Conservation (phyloP, 331 rosid species). For the Pyracantha coccinea region DNA sequence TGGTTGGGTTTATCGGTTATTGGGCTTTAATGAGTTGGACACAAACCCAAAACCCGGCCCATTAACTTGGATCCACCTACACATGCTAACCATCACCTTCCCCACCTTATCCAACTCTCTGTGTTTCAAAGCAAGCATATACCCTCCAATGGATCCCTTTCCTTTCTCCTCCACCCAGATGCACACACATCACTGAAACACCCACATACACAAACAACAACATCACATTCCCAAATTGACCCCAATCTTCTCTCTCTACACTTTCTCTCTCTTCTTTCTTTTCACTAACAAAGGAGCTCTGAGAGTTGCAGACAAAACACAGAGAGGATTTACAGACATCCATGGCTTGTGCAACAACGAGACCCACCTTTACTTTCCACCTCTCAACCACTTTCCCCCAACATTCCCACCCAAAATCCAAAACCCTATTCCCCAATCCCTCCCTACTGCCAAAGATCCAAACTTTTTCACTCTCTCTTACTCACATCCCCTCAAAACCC, state of each 20-base stretch:
- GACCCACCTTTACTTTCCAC: conserved; percentile 27
- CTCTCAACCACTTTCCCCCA: conserved; percentile 30
- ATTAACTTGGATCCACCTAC: not conserved
- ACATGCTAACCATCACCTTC: not conserved
- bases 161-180: conserved; percentile 43
- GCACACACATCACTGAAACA: not conserved
- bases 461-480: conserved; percentile 9
- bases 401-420: conserved; percentile 21
- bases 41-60: conserved; percentile 1
- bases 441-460: conserved; percentile 13
- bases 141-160: conserved; percentile 36
- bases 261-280: not conserved
- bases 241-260: not conserved
- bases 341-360: conserved; percentile 60
- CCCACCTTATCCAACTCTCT: conserved; percentile 58
- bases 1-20: not conserved
- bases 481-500: conserved; percentile 15
- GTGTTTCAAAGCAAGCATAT: conserved; percentile 17
- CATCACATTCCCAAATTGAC: not conserved
- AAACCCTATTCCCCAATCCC: conserved; percentile 18
- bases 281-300: not conserved
- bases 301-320: not conserved
- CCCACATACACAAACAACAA: not conserved
- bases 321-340: not conserved
- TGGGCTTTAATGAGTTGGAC: not conserved